Conservation (phyloP, 805 yeast genomes). For the Torulaspora franciscae region DNA sequence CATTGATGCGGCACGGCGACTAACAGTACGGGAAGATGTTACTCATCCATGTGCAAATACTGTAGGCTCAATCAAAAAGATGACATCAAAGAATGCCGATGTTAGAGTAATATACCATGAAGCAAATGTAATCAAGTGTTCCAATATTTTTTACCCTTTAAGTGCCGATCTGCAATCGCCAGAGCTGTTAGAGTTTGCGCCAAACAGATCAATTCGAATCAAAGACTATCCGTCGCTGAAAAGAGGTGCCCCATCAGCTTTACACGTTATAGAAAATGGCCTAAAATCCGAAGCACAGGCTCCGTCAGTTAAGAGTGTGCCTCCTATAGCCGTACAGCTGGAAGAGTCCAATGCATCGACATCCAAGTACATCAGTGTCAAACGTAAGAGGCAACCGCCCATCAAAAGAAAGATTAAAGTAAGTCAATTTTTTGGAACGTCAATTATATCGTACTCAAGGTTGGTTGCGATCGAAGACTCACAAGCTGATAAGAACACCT, state of each 20-base stretch:
- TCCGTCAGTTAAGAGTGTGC: background rate
- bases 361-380: background rate
- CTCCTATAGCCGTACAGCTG: background rate
- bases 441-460: conserved; percentile 10
- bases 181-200: conserved; percentile 20
- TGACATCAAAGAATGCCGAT: conserved; percentile 28
- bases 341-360: background rate
- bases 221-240: conserved; percentile 18
- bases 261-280: background rate
- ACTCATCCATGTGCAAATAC: conserved; percentile 22
- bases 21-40: conserved; percentile 1
- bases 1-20: conserved; percentile 10
- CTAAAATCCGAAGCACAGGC: background rate
- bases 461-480: background rate
- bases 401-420: background rate
- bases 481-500: background rate
- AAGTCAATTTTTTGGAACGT: conserved; percentile 2
- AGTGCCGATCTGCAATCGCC: conserved; percentile 6
- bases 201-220: conserved; percentile 18
- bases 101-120: conserved; percentile 29
- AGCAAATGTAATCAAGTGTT: conserved; percentile 25
- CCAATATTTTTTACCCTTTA: conserved; percentile 7
- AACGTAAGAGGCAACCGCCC: background rate
- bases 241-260: background rate
- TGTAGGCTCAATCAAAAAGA: conserved; percentile 23